Percentiles rank a stretch among this genome's conserved stretches.
phyloP scores from a whole-genome alignment of 257 asterid species.

The Prunella vulgaris region DNA sequence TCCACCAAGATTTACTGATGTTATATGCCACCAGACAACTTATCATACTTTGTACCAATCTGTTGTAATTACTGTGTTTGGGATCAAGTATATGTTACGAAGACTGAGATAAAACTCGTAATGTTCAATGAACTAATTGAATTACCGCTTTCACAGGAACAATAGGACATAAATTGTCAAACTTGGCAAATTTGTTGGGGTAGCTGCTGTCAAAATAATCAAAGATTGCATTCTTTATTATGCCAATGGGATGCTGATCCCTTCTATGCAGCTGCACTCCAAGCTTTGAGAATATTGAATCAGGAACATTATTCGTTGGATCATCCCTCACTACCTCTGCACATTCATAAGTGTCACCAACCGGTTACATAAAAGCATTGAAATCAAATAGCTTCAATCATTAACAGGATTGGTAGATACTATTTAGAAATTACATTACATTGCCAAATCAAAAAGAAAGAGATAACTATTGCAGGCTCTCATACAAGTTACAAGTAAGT shows the following conservation, averaged over 20 bases:
- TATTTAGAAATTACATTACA: neutral
- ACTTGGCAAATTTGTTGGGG: slow-evolving; percentile 67
- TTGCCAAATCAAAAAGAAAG: neutral
- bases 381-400: neutral
- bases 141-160: slow-evolving; percentile 74
- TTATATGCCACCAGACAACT: neutral
- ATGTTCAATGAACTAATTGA: neutral
- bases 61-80: slow-evolving; percentile 1
- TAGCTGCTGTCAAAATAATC: slow-evolving; percentile 78
- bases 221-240: slow-evolving; percentile 76
- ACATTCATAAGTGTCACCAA: slow-evolving; percentile 11
- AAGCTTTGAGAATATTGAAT: slow-evolving; percentile 79
- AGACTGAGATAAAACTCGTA: neutral
- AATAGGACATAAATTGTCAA: slow-evolving; percentile 71
- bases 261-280: slow-evolving; percentile 95
- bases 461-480: neutral
- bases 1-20: neutral
- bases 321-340: slow-evolving; percentile 92
- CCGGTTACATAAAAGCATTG: neutral
- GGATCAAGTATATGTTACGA: neutral
- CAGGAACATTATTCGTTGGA: slow-evolving; percentile 85
- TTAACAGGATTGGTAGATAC: neutral
- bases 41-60: neutral
- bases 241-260: slow-evolving; percentile 88
- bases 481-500: neutral